These are phyloP conservation scores for Paraconiothyrium brasiliense DNA, from an alignment of 2,329 filamentous ascomycete genomes.

Conservation along the genomic window DNA sequence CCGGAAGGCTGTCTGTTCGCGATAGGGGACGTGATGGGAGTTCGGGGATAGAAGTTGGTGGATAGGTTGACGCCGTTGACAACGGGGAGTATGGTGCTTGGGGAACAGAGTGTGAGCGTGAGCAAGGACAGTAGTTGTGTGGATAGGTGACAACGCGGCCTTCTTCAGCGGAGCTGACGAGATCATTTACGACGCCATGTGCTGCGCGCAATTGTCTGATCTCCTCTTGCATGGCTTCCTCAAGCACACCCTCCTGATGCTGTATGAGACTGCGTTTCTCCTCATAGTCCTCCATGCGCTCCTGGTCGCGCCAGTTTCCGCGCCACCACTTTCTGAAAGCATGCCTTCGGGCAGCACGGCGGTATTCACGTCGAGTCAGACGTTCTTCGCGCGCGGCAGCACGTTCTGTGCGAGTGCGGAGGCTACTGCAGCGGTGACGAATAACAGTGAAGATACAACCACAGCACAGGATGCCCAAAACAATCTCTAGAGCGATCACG, in stretches of 20 bases:
- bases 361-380: slow-evolving; percentile 61
- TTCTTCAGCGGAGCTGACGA: slow-evolving; percentile 53
- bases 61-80: slow-evolving; percentile 43
- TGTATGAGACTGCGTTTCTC: slow-evolving; percentile 62
- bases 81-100: slow-evolving; percentile 35
- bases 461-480: slow-evolving; percentile 57
- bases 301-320: slow-evolving; percentile 44
- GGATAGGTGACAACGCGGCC: slow-evolving; percentile 31
- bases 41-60: slow-evolving; percentile 40
- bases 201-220: slow-evolving; percentile 63
- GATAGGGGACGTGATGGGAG: slow-evolving; percentile 47
- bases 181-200: slow-evolving; percentile 61
- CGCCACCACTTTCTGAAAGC: slow-evolving; percentile 62
- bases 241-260: slow-evolving; percentile 57
- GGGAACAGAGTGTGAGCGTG: slow-evolving; percentile 21
- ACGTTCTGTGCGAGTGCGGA: slow-evolving; percentile 61
- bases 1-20: slow-evolving; percentile 54
- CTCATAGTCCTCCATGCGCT: slow-evolving; percentile 56
- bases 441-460: slow-evolving; percentile 56
- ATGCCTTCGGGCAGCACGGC: slow-evolving; percentile 62
- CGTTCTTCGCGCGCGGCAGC: slow-evolving; percentile 65
- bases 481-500: slow-evolving; percentile 54
- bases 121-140: slow-evolving; percentile 32
- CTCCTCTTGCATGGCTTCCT: slow-evolving; percentile 54
- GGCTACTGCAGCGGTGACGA: slow-evolving; percentile 59